phyloP scores from a whole-genome alignment of 768 basidiomycete species.

The Neoboletus brunneissimus region DNA sequence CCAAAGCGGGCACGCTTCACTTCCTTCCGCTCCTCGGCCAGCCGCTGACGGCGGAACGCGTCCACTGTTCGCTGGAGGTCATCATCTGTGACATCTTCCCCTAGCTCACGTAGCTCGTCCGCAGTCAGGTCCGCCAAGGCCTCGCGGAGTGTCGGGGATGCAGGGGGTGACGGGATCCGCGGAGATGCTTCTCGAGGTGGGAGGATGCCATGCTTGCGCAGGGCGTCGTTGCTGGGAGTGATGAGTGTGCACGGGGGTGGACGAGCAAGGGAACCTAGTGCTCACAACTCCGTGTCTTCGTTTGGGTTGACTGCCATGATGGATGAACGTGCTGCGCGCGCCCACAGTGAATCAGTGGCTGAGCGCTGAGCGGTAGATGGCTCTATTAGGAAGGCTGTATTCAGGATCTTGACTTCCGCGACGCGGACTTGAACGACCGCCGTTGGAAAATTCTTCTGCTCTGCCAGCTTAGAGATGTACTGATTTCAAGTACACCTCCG shows the following conservation, averaged over 20 bases:
- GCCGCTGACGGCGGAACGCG: conserved; percentile 57
- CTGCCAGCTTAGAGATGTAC: conserved; percentile 19
- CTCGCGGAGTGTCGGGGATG: conserved; percentile 69
- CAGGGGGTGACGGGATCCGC: conserved; percentile 76
- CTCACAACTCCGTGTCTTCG: conserved; percentile 97
- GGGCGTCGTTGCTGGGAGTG: conserved; percentile 78
- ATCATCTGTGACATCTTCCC: conserved; percentile 71
- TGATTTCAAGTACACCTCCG: conserved; percentile 14
- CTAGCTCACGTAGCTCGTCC: conserved; percentile 63
- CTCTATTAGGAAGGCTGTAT: conserved; percentile 31
- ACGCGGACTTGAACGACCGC: conserved; percentile 26
- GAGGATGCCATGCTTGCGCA: conserved; percentile 89
- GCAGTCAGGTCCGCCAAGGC: conserved; percentile 61
- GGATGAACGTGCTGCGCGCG: background rate
- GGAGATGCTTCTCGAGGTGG: conserved; percentile 70
- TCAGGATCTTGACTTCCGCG: conserved; percentile 11
- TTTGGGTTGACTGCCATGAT: conserved; percentile 69
- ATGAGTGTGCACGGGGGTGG: background rate
- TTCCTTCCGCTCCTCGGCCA: conserved; percentile 59
- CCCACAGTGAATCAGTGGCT: conserved; percentile 10
- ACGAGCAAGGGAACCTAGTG: background rate
- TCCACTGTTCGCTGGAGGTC: conserved; percentile 74
- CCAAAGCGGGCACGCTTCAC: conserved; percentile 73
- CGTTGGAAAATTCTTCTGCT: conserved; percentile 9
- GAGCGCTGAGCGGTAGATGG: background rate